Base-by-base conservation (phyloP, 2,329 filamentous ascomycete species). In the Hypoxylon sp. region DNA sequence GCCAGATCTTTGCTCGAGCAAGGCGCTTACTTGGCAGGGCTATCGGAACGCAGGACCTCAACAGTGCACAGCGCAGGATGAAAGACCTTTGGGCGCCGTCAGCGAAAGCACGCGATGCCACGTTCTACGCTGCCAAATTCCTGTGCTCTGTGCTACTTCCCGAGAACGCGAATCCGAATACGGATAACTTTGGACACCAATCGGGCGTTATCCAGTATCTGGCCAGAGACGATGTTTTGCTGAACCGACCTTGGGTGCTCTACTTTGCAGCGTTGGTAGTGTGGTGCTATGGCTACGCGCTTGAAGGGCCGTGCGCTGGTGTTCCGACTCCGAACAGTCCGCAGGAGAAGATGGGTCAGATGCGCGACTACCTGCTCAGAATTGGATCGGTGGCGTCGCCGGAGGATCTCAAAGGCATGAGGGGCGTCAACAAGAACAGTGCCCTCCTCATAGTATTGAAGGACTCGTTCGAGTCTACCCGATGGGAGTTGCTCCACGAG, bases 201-300 rank as follows among this genome's bases (percentile, higher is more conserved):
- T 71, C 77, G 17, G 79, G 79, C 4, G 81, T 80, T 53, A 75
- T 81, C 58, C 77, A 84, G 6, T 99, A 98, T 76, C 90, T 89
- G 17, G 93, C 94, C 0, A 87, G 93, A 19, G 91, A 97, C 71
- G 95, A 99, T 72, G 91, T 93, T 55, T 84, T 97, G 1, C 85
- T 98, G 62, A 97, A 98, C 73, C 85, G 95, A 15, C 92, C 94
- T 0, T 99, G 95, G 94, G 93, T 97, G 10, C 82, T 98, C 53
- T 99, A 97, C 78, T 96, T 97, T 74, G 92, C 95, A 0, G 89
- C 90, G 0, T 84, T 99, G 13, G 92, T 97, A 20, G 91, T 98
- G 0, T 99, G 95, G 95, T 93, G 89, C 63, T 99, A 98, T 72
- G 94, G 94, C 2, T 97, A 89, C 74, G 93, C 94, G 0, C 81